Evolutionary conservation across 1,139 yeast species (phyloP), one percentile per base, ranked within the genome.

Genomic region (Nadsonia starkeyi-henricii): DNA sequence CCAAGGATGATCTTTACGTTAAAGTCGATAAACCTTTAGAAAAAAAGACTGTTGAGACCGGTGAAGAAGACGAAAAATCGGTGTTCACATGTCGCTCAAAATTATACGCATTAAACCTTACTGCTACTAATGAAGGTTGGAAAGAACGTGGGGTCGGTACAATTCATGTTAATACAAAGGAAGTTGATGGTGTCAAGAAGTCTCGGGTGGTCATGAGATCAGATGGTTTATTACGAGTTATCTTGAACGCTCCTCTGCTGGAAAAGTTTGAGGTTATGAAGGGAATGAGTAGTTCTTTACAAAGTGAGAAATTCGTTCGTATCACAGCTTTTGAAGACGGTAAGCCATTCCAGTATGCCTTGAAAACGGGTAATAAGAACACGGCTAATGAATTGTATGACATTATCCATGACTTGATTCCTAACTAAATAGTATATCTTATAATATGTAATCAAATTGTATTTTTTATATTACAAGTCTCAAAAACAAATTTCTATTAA

Each of bases 121-220:
- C 80, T 1, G 73, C 77, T 42, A 73, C 83, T 1, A 64, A 73
- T 13, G 77, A 73, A 26, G 96, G 96, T 1, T 93, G 99, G 98
- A 91, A 85, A 62, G 98, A 93, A 64, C 77, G 95, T 58, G 99
- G 98, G 18, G 73, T 83, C 42, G 99, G 99, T 1, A 75, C 79
- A 3, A 67, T 93, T 18, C 95, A 85, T 63, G 75, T 93, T 41
- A 91, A 91, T 63, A 50, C 47, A 19, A 47, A 47, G 18, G 45
- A 45, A 19, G 49, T 45, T 26, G 48, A 66, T 47, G 66, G 50
- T 55, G 44, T 39, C 3, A 57, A 61, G 44, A 63, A 62, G 20
- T 66, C 78, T 2, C 72, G 97, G 56, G 63, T 91, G 26, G 83
- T 91, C 3, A 89, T 93, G 96, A 78, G 99, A 62, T 81, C 95